These are phyloP conservation scores for Salix udensis DNA, from an alignment of 345 rosid species.

Conservation along the genomic window DNA sequence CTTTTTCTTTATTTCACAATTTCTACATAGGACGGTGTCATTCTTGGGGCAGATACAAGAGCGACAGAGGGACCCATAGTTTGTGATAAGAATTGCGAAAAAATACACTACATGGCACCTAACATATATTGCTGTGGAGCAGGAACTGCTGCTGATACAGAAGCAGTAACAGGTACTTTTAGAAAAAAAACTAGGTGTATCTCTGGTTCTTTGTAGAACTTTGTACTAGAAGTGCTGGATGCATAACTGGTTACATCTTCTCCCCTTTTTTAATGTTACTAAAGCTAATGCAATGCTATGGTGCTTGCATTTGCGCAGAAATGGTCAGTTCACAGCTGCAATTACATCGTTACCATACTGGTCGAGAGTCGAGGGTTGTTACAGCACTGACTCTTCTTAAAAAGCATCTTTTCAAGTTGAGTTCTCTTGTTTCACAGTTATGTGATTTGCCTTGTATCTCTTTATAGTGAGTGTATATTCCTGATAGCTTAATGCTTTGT, in stretches of 20 bases:
- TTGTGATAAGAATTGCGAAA: slow-evolving; percentile 96
- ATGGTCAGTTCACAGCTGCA: slow-evolving; percentile 86
- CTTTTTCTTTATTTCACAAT: neutral
- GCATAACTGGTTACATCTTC: neutral
- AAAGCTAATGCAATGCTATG: neutral
- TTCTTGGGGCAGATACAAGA: slow-evolving; percentile 90
- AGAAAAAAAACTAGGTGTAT: neutral
- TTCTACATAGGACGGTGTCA: slow-evolving; percentile 68
- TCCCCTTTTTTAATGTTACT: neutral
- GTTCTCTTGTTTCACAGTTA: slow-evolving; percentile 3
- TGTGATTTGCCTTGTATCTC: neutral
- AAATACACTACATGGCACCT: slow-evolving; percentile 98
- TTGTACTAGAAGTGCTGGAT: neutral
- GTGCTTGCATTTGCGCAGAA: slow-evolving; percentile 33
- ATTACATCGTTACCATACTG: slow-evolving; percentile 73
- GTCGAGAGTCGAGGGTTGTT: slow-evolving; percentile 74
- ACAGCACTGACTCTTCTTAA: slow-evolving; percentile 82
- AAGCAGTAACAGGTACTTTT: slow-evolving; percentile 83
- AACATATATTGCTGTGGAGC: slow-evolving; percentile 97
- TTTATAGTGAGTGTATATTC: neutral
- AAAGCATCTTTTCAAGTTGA: slow-evolving; percentile 68
- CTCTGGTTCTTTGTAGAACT: neutral
- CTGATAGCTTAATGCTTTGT: slow-evolving; percentile 25
- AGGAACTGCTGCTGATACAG: slow-evolving; percentile 97
- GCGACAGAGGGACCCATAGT: slow-evolving; percentile 98